A percentile compares a stretch with the other conserved stretches of the same genome.
Conservation (phyloP, 176 grass and related monocot species). For the Themeda triandra region DNA sequence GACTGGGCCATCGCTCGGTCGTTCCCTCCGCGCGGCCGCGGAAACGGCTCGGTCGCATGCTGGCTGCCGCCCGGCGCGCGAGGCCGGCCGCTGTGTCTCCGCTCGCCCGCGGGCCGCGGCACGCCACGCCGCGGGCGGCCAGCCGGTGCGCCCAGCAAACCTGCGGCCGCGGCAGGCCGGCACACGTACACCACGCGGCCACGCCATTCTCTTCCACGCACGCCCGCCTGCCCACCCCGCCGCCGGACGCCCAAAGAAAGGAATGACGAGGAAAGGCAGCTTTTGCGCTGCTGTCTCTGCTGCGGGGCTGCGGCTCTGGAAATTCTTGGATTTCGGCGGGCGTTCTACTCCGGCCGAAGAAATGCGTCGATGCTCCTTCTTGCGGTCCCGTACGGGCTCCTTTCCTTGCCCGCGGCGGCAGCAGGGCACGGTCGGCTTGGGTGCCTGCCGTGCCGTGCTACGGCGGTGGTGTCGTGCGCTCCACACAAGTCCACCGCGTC, state of each 20-base stretch:
- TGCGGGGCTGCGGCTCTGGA: background rate
- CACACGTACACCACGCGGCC: background rate
- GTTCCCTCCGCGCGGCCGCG: background rate
- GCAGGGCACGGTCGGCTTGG: background rate
- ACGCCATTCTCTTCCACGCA: background rate
- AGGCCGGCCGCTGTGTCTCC: background rate
- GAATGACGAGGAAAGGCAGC: background rate
- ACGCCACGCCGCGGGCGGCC: background rate
- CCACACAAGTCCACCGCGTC: background rate
- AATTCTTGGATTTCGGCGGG: constrained; percentile 4
- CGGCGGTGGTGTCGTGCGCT: background rate
- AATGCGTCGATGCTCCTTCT: background rate
- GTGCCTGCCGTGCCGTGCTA: background rate
- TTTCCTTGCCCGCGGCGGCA: background rate
- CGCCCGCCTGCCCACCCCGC: background rate
- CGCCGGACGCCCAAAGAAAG: constrained; percentile 13
- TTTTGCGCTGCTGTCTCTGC: background rate
- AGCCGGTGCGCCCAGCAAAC: background rate
- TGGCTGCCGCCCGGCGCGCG: background rate
- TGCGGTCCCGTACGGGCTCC: background rate
- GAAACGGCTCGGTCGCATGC: background rate
- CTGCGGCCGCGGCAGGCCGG: background rate
- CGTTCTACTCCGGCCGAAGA: background rate
- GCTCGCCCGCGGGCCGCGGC: too few species aligned
- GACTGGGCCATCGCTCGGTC: background rate